phyloP scores from a whole-genome alignment of 176 grass and related monocot species.

The Zea mays region DNA sequence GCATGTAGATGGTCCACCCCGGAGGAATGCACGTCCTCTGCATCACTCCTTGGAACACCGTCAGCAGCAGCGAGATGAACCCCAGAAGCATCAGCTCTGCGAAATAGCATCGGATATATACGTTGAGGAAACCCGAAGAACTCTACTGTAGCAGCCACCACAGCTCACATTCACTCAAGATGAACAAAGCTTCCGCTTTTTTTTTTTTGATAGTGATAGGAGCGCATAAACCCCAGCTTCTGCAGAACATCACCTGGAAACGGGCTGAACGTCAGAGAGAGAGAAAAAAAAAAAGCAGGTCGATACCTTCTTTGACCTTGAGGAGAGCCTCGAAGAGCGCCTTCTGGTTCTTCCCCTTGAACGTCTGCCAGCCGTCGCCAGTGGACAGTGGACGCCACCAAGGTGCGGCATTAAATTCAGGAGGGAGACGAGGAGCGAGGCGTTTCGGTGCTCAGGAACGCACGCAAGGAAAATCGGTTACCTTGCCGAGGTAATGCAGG shows the following conservation, averaged over 20 bases:
- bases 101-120: background rate
- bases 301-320: constrained; percentile 92
- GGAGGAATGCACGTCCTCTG: constrained; percentile 70
- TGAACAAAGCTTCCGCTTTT: background rate
- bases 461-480: background rate
- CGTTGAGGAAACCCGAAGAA: background rate
- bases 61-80: constrained; percentile 93
- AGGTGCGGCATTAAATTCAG: background rate
- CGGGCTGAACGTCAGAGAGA: background rate
- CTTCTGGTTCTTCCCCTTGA: constrained; percentile 81
- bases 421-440: background rate
- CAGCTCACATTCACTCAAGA: background rate
- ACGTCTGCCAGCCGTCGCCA: constrained; percentile 38
- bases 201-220: background rate
- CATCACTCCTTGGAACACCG: constrained; percentile 70
- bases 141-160: background rate
- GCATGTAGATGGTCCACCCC: constrained; percentile 64
- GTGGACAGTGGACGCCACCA: background rate
- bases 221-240: background rate
- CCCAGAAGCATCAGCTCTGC: constrained; percentile 95
- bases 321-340: constrained; percentile 88
- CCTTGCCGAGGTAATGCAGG: constrained; percentile 91
- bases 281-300: background rate
- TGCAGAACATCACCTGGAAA: background rate
- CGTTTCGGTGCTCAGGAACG: background rate